These are phyloP conservation scores for Starmera amethionina DNA, from an alignment of 805 yeast species.

Conservation along the genomic window DNA sequence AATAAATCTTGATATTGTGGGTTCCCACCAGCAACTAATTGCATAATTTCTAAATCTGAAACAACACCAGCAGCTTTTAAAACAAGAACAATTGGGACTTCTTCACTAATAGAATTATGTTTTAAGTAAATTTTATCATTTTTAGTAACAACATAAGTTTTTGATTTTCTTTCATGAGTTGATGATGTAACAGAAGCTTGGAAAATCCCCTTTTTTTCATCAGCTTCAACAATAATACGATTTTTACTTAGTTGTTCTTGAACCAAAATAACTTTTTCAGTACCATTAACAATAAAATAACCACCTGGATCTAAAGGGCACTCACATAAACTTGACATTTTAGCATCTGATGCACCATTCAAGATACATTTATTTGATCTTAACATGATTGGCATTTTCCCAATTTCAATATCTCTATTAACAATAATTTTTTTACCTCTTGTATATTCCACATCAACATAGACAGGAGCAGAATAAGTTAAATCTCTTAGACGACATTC, in stretches of 20 bases:
- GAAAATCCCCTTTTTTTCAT: slow-evolving; percentile 85
- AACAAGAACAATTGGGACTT: slow-evolving; percentile 86
- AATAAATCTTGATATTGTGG: slow-evolving; percentile 85
- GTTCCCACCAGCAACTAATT: slow-evolving; percentile 86
- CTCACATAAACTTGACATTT: slow-evolving; percentile 84
- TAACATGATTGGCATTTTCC: slow-evolving; percentile 98
- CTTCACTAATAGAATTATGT: slow-evolving; percentile 93
- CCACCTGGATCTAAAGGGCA: slow-evolving; percentile 99
- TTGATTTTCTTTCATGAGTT: slow-evolving; percentile 96
- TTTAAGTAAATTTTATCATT: slow-evolving; percentile 83
- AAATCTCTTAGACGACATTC: slow-evolving; percentile 91
- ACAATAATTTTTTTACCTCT: slow-evolving; percentile 88
- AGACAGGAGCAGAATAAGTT: slow-evolving; percentile 91
- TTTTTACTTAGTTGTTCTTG: slow-evolving; percentile 96
- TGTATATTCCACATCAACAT: slow-evolving; percentile 95
- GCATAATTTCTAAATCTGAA: slow-evolving; percentile 88
- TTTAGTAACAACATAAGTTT: slow-evolving; percentile 90
- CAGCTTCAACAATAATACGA: slow-evolving; percentile 97
- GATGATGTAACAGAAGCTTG: slow-evolving; percentile 98
- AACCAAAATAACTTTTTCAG: slow-evolving; percentile 92
- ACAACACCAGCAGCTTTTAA: slow-evolving; percentile 92
- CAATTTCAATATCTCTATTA: slow-evolving; percentile 87
- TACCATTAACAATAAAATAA: slow-evolving; percentile 94
- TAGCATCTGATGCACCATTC: slow-evolving; percentile 63
- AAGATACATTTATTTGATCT: slow-evolving; percentile 87